Base-by-base conservation (phyloP, 192 early-diverging fungal genomes). In the Cetraspora pellucida region DNA sequence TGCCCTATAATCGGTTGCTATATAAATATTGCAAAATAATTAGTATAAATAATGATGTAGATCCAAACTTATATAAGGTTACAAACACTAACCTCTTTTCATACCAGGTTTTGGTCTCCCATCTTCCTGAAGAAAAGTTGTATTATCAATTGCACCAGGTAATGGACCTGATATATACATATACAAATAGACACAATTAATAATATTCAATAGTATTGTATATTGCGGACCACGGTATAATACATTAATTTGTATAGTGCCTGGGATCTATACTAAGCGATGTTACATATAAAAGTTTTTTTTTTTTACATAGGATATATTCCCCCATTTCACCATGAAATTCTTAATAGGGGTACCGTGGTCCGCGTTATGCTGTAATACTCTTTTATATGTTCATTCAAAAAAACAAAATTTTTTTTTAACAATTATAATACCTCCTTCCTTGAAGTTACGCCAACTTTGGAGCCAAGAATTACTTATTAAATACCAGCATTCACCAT, bases 391-490 rank as follows among this genome's bases (percentile, higher is more conserved):
- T 37, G 7, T 37, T 37, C 37, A 54, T 3, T 4, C 5, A 54
- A 16, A 54, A 54, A 54, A 54, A 49, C 10, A 54, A n/a, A 52
- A 52, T 19, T 13, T 11, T 13, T 11, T 14, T 10, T 25, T n/a
- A 57, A 58, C 13, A 31, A 30, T 2, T 49, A 54, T n/a, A 54
- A 57, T 76, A 83, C 80, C 82, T 77, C 83, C 83, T 10, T 68
- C 61, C 57, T 84, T 84, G 74, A 84, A 84, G 30, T 77, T 64
- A 46, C 81, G 80, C 83, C 83, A 84, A 45, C 75, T 79, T 52
- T 72, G 69, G 2, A 84, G 74, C 83, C 83, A 84, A 52, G 77
- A 59, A 3, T 80, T 70, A 37, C 83, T 75, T 47, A 84, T 81
- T n/a, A 84, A 79, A 66, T 78, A 84, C 83, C 83, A 84, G 52